These are phyloP conservation scores for Hypoxylon sp. DNA, from an alignment of 2,329 filamentous ascomycete species.

Conservation along the genomic window DNA sequence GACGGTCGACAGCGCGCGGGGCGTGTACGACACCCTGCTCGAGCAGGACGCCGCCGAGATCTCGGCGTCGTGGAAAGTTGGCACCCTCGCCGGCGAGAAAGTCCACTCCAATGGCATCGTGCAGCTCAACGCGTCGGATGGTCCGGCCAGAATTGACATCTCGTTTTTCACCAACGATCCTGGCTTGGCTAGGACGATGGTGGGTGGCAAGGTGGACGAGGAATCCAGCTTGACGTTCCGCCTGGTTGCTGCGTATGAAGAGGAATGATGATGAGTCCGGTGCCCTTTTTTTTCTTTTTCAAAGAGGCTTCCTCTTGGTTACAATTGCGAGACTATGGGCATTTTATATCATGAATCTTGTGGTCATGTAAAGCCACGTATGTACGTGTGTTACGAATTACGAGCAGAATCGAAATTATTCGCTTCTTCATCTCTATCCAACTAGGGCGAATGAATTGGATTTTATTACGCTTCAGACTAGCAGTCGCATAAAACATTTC, in stretches of 20 bases:
- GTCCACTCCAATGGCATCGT: constrained; percentile 21
- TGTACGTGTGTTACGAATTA: no score
- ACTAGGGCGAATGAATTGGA: no score
- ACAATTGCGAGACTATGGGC: no score
- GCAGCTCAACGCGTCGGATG: constrained; percentile 1
- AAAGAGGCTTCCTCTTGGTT: no score
- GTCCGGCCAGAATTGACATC: constrained; percentile 8
- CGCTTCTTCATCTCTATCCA: no score
- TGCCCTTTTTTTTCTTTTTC: no score
- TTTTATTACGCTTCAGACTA: no score
- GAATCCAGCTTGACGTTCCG: constrained; percentile 16
- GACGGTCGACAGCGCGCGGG: constrained; percentile 27
- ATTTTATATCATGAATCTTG: no score
- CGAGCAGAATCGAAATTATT: no score
- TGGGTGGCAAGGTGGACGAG: constrained; percentile 29
- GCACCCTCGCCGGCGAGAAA: constrained; percentile 14
- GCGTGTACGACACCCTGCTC: constrained; percentile 44
- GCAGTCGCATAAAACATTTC: no score
- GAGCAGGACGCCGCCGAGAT: neutral
- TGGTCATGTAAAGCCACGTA: no score
- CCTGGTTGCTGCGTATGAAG: constrained; percentile 12
- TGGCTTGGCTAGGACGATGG: constrained; percentile 12
- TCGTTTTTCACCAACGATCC: constrained; percentile 27
- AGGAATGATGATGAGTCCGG: no score
- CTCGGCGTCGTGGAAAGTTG: constrained; percentile 9